A percentile compares a stretch with the other conserved stretches of the same genome.
These are phyloP conservation scores for Boletus semigastroideus DNA, from an alignment of 1,284 basidiomycete genomes.

Conservation along the genomic window DNA sequence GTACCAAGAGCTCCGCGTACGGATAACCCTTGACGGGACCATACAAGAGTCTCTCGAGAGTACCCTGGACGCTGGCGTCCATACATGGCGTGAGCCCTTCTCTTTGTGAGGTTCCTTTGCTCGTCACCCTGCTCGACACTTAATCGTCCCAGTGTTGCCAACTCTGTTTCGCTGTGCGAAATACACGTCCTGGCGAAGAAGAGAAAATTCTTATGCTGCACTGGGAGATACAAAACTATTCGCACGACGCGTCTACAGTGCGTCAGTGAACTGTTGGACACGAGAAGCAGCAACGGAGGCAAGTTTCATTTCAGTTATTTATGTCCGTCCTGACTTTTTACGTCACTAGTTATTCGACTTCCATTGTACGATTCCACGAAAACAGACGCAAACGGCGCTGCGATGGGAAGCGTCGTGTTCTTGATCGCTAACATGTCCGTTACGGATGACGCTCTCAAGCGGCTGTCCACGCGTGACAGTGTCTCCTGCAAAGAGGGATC, in stretches of 20 bases:
- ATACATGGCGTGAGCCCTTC: conserved; percentile 31
- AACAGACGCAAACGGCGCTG: conserved; percentile 27
- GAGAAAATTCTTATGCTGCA: conserved; percentile 29
- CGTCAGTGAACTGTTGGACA: conserved; percentile 27
- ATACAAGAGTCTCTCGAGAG: conserved; percentile 33
- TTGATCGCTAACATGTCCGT: conserved; percentile 21
- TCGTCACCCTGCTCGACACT: conserved; percentile 4
- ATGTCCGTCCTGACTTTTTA: conserved; percentile 29
- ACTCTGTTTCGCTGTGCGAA: conserved; percentile 27
- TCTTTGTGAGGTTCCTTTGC: conserved; percentile 22
- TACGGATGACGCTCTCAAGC: conserved; percentile 15
- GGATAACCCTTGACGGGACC: conserved; percentile 27
- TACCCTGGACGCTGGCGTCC: conserved; percentile 24
- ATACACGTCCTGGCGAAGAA: conserved; percentile 30
- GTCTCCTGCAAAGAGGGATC: conserved; percentile 18
- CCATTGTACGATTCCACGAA: conserved; percentile 35
- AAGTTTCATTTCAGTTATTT: conserved; percentile 33
- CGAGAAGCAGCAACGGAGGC: conserved; percentile 28
- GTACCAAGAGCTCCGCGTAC: conserved; percentile 27
- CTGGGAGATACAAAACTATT: conserved; percentile 27
- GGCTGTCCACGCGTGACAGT: conserved; percentile 17
- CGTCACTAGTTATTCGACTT: conserved; percentile 31
- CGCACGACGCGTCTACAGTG: conserved; percentile 31
- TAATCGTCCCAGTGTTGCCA: conserved; percentile 16
- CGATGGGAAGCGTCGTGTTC: conserved; percentile 29